phyloP scores from a whole-genome alignment of 371 early-diverging fungal genomes.

The Mortierella polycephala region DNA sequence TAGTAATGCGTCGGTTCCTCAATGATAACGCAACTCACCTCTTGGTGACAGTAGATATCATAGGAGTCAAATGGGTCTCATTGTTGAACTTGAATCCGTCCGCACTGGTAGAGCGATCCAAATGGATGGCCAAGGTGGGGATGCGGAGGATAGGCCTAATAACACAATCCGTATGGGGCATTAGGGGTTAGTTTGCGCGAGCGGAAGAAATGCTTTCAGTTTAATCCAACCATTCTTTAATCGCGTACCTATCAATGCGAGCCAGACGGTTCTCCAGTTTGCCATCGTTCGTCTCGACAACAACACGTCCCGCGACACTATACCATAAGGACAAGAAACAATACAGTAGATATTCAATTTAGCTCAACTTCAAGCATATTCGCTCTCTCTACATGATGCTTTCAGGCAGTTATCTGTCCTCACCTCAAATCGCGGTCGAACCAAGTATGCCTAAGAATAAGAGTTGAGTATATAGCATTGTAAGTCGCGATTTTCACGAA shows the following conservation, averaged over 20 bases:
- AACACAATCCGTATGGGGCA: too few species aligned
- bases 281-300: constrained; percentile 80
- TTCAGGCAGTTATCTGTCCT: not conserved
- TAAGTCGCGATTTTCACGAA: too few species aligned
- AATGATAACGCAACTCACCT: constrained; percentile 55
- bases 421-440: constrained; percentile 94
- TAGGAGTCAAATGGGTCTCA: constrained; percentile 92
- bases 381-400: not conserved
- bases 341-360: too few species aligned
- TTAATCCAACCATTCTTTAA: not conserved
- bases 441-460: constrained; percentile 90
- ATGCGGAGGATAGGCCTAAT: constrained; percentile 86
- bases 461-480: not conserved
- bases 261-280: constrained; percentile 79
- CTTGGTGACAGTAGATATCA: constrained; percentile 84
- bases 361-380: too few species aligned
- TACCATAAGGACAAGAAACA: not conserved
- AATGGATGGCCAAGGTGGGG: constrained; percentile 97
- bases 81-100: constrained; percentile 94
- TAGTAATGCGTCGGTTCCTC: not conserved
- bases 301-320: constrained; percentile 93
- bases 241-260: constrained; percentile 70
- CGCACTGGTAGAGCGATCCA: constrained; percentile 84
- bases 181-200: too few species aligned
- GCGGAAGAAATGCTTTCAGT: too few species aligned